Percentiles rank a stretch among this genome's conserved stretches.
These are phyloP conservation scores for Pseudozyma sp. DNA, from an alignment of 1,284 basidiomycete genomes.

Conservation along the genomic window DNA sequence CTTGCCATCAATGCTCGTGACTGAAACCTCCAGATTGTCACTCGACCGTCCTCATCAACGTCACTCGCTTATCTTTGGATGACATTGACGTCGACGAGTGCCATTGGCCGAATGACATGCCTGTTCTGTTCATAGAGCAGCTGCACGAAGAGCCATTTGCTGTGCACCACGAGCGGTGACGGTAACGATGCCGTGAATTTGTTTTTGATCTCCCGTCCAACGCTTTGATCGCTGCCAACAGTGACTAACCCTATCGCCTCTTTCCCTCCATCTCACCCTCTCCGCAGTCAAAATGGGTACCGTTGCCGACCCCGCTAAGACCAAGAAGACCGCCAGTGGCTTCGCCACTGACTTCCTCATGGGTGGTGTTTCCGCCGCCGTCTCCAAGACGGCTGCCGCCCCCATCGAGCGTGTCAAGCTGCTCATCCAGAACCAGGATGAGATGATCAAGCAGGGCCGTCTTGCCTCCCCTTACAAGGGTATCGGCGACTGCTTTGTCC, in stretches of 20 bases:
- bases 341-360: slow-evolving; percentile 68
- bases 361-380: slow-evolving; percentile 69
- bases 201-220: background rate
- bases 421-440: slow-evolving; percentile 69
- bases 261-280: slow-evolving; percentile 6
- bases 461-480: slow-evolving; percentile 68
- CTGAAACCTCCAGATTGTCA: too few species aligned
- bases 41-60: background rate
- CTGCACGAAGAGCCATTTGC: too few species aligned
- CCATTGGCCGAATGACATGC: too few species aligned
- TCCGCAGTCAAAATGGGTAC: slow-evolving; percentile 57
- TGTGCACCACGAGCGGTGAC: too few species aligned
- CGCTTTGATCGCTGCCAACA: background rate
- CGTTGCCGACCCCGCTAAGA: slow-evolving; percentile 61
- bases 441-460: slow-evolving; percentile 70
- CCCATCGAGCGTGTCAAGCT: slow-evolving; percentile 70
- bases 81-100: too few species aligned
- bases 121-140: too few species aligned
- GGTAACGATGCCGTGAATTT: background rate
- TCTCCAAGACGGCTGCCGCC: slow-evolving; percentile 69
- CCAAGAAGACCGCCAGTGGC: slow-evolving; percentile 57
- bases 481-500: slow-evolving; percentile 68
- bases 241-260: slow-evolving; percentile 3
- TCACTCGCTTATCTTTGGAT: background rate
- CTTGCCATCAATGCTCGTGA: too few species aligned